These are phyloP conservation scores for Epichloe amarillans DNA, from an alignment of 2,329 filamentous ascomycete species.

Conservation along the genomic window DNA sequence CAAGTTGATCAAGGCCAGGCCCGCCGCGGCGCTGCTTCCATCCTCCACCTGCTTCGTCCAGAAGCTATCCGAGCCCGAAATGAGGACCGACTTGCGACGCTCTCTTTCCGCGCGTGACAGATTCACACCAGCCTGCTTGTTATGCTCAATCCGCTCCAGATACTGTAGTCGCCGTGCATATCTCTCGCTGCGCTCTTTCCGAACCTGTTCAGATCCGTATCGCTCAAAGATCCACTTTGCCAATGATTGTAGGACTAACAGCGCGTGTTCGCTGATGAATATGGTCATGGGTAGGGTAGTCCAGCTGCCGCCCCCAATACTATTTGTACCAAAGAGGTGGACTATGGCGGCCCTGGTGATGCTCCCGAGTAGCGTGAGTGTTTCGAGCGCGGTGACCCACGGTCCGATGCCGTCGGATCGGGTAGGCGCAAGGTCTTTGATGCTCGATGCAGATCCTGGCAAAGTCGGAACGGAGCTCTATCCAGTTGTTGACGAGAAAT, in stretches of 20 bases:
- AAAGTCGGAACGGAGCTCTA: conserved; percentile 64
- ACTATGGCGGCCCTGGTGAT: conserved; percentile 60
- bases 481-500: conserved; percentile 65
- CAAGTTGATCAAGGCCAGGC: conserved; percentile 20
- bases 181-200: conserved; percentile 24
- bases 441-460: conserved; percentile 65
- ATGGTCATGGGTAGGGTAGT: conserved; percentile 56
- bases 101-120: conserved; percentile 23
- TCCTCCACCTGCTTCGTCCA: conserved; percentile 30
- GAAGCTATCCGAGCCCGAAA: conserved; percentile 21
- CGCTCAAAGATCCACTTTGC: conserved; percentile 23
- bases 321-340: conserved; percentile 53
- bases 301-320: conserved; percentile 41
- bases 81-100: conserved; percentile 23
- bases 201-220: conserved; percentile 27
- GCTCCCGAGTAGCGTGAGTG: conserved; percentile 60
- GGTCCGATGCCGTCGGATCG: conserved; percentile 63
- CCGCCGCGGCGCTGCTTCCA: conserved; percentile 22
- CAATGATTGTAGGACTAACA: conserved; percentile 43
- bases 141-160: conserved; percentile 27
- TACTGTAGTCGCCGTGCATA: conserved; percentile 24
- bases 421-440: conserved; percentile 52
- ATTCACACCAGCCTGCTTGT: conserved; percentile 19
- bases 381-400: conserved; percentile 54
- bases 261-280: conserved; percentile 61